Conservation (phyloP, 2,329 filamentous ascomycete species). For the Exophiala sideris region DNA sequence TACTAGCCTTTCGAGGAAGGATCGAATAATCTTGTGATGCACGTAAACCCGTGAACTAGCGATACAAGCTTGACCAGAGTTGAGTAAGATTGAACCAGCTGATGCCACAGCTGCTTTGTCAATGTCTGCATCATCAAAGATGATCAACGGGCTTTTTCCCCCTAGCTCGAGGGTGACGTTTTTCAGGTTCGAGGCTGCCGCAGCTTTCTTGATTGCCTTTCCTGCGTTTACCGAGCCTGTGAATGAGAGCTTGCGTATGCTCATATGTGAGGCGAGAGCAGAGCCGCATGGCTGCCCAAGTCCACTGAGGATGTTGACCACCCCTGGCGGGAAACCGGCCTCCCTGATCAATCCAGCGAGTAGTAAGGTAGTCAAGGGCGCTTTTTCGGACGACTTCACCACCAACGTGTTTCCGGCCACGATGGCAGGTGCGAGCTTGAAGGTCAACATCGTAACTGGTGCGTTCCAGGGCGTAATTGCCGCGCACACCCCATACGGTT, state of each 20-base stretch:
- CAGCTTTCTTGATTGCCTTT: conserved; percentile 32
- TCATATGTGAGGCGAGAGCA: conserved; percentile 40
- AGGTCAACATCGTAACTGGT: conserved; percentile 41
- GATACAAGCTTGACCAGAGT: too few species aligned
- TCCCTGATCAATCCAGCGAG: conserved; percentile 56
- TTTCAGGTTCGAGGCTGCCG: conserved; percentile 36
- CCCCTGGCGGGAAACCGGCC: conserved; percentile 58
- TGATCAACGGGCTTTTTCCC: conserved; percentile 36
- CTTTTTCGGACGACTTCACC: conserved; percentile 50
- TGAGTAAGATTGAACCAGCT: too few species aligned
- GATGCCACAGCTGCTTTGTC: too few species aligned
- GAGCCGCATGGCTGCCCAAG: conserved; percentile 57
- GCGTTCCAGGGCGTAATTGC: conserved; percentile 51
- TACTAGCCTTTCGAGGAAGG: conserved; percentile 48
- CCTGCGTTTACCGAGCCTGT: conserved; percentile 34
- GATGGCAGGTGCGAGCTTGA: conserved; percentile 57
- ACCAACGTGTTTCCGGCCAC: conserved; percentile 57
- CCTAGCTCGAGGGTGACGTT: conserved; percentile 37
- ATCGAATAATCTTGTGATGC: conserved; percentile 52
- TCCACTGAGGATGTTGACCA: conserved; percentile 60
- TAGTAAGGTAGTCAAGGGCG: conserved; percentile 49
- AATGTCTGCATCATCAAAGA: too few species aligned
- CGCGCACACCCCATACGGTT: conserved; percentile 54
- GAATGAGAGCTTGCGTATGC: conserved; percentile 34
- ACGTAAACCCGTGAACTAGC: conserved; percentile 56